Percentiles rank a stretch among this genome's conserved stretches.
phyloP scores from a whole-genome alignment of 768 basidiomycete genomes.

The Cubamyces lactineus region DNA sequence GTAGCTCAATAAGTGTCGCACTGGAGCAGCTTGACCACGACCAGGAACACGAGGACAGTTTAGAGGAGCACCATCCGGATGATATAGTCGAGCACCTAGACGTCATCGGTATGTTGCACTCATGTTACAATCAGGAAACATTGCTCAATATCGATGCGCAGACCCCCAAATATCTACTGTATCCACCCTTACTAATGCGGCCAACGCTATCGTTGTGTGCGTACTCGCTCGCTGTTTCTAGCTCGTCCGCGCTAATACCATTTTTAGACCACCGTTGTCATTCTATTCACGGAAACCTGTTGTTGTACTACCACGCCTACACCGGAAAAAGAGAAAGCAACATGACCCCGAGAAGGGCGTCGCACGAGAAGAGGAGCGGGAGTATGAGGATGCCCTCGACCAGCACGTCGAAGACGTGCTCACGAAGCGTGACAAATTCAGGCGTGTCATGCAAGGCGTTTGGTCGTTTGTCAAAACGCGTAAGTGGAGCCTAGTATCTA shows the following conservation, averaged over 20 bases:
- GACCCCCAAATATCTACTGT: conserved; percentile 79
- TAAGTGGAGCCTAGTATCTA: conserved; percentile 38
- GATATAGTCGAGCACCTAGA: conserved; percentile 86
- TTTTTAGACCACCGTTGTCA: conserved; percentile 62
- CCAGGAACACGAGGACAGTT: conserved; percentile 21
- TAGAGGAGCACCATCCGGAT: conserved; percentile 61
- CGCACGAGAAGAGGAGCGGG: conserved; percentile 35
- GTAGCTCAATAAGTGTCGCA: conserved; percentile 47
- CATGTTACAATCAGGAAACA: conserved; percentile 1
- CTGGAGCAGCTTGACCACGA: conserved; percentile 14
- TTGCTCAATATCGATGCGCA: conserved; percentile 30
- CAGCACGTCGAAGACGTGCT: conserved; percentile 80
- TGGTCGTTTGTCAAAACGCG: conserved; percentile 88
- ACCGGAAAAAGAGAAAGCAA: conserved; percentile 23
- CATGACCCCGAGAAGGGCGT: conserved; percentile 36
- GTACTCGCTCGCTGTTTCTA: conserved; percentile 11
- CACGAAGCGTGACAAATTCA: conserved; percentile 57
- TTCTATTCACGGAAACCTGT: conserved; percentile 74
- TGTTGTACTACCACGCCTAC: conserved; percentile 52
- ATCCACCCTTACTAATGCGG: conserved; percentile 75
- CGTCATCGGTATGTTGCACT: conserved; percentile 58
- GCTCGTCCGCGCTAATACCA: not conserved
- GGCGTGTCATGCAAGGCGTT: conserved; percentile 65
- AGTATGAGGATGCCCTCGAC: conserved; percentile 59
- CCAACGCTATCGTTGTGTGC: conserved; percentile 77